Percentiles rank a stretch among this genome's conserved stretches.
Conservation (phyloP, 139 green algal genomes). For the Chlamydomonas sphaeroides region DNA sequence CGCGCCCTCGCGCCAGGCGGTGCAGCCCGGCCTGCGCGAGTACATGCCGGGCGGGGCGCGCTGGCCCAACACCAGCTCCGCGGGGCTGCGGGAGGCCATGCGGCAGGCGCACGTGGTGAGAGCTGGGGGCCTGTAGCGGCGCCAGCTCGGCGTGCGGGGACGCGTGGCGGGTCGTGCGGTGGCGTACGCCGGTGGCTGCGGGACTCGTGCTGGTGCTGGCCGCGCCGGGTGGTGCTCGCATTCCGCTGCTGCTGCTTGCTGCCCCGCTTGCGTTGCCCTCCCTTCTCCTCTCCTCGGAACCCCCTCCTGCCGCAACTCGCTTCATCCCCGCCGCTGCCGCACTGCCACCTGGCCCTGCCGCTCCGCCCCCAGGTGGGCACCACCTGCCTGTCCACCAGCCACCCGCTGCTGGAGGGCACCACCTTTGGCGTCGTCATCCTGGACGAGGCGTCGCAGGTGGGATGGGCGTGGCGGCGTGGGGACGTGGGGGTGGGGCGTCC, state of each 20-base stretch:
- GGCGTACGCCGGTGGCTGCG: too few relatives aligned
- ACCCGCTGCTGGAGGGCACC: conserved; percentile 71
- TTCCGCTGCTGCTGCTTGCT: too few relatives aligned
- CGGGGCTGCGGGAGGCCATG: conserved; percentile 28
- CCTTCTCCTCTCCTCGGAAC: too few relatives aligned
- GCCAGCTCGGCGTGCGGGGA: too few relatives aligned
- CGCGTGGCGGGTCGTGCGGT: not conserved
- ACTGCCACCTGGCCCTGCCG: too few relatives aligned
- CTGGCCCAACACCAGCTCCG: conserved; percentile 47
- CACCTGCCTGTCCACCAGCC: conserved; percentile 80
- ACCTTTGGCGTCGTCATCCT: conserved; percentile 95
- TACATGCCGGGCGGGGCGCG: conserved; percentile 65
- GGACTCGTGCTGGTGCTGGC: too few relatives aligned
- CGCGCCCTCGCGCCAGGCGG: conserved; percentile 54
- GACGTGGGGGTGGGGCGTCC: too few relatives aligned
- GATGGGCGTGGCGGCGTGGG: too few relatives aligned
- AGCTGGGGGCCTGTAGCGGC: too few relatives aligned
- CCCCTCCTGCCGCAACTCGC: not conserved
- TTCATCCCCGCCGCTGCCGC: not conserved
- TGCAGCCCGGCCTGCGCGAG: conserved; percentile 67
- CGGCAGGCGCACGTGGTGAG: conserved; percentile 39
- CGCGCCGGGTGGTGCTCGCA: too few relatives aligned
- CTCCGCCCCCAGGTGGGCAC: conserved; percentile 72
- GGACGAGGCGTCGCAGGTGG: conserved; percentile 95
- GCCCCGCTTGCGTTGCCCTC: too few relatives aligned